Conservation (phyloP, 2,329 filamentous ascomycete species). For the Trichoderma endophyticum region DNA sequence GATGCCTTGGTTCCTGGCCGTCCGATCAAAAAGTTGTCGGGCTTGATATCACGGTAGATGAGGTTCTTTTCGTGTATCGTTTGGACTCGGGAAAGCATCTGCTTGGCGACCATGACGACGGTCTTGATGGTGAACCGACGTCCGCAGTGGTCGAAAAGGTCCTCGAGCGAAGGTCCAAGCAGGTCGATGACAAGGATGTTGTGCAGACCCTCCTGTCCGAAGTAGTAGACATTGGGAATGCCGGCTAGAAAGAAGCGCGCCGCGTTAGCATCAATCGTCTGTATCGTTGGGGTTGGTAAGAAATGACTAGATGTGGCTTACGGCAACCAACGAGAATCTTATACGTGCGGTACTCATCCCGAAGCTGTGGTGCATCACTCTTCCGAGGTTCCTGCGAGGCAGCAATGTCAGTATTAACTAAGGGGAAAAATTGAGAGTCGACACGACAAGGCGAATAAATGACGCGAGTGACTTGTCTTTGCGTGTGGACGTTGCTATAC, state of each 20-base stretch:
- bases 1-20: slow-evolving; percentile 88
- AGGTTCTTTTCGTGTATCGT: slow-evolving; percentile 98
- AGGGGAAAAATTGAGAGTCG: not conserved
- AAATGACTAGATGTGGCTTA: slow-evolving; percentile 50
- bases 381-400: slow-evolving; percentile 81
- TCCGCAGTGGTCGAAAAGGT: slow-evolving; percentile 96
- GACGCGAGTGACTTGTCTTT: not conserved
- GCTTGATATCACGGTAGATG: slow-evolving; percentile 99
- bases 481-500: not conserved
- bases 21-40: slow-evolving; percentile 97
- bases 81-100: slow-evolving; percentile 94
- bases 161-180: slow-evolving; percentile 89
- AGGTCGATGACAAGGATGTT: slow-evolving; percentile 98
- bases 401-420: not conserved
- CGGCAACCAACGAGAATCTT: slow-evolving; percentile 99
- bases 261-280: not conserved
- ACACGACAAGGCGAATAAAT: not conserved
- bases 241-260: slow-evolving; percentile 61
- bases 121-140: slow-evolving; percentile 95
- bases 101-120: slow-evolving; percentile 97
- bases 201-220: slow-evolving; percentile 95
- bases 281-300: not conserved
- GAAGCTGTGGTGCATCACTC: slow-evolving; percentile 94
- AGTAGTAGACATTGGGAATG: slow-evolving; percentile 99
- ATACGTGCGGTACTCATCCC: slow-evolving; percentile 98